Evolutionary conservation across 2,329 filamentous ascomycete genomes (phyloP), one percentile per base, ranked within the genome.

Genomic region (Xylariaceae sp.): DNA sequence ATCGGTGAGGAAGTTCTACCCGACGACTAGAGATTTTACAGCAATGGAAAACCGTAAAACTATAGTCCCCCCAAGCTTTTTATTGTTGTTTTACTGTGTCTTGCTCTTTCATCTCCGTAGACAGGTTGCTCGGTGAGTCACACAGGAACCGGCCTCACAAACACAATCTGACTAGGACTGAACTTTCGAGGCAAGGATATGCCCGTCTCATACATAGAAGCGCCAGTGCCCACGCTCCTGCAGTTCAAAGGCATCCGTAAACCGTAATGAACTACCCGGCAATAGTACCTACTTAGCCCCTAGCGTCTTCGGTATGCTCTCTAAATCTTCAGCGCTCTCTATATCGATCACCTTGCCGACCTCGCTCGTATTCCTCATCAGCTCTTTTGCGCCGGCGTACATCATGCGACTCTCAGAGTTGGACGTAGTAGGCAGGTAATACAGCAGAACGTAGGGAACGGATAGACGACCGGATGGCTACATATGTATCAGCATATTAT

Each of bases 331-430:
- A 3, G 83, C 81, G 16, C 83, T 86, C 63, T 89, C 85, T 42
- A 97, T 85, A 72, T 97, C 93, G 58, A 99, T 83, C 21, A 97
- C 87, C 63, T 84, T 85, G 48, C 88, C 87, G n/a, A 92, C 92
- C 76, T 97, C 92, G 54, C 90, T 90, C 49, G 91, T 95, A 69
- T 91, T 96, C 60, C 92, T 85, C 88, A 97, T 92, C 72, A 97
- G 75, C 76, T 99, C 94, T 75, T 97, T 96, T 36, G 94, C 94
- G 32, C 92, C 89, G 24, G 94, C 94, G 72, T 97, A 99, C 70
- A 94, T 78, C 94, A 97, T 97, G 63, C 91, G 85, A 68, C 89
- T 78, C 68, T 92, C 89, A 62, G 82, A 84, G 71, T 96, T 97
- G 76, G 91, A 94, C 42, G 93, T 97, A 45, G 87, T 88, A 6